A percentile compares a stretch with the other conserved stretches of the same genome.
These are phyloP conservation scores for Suillus clintonianus DNA, from an alignment of 768 basidiomycete genomes.

Conservation along the genomic window DNA sequence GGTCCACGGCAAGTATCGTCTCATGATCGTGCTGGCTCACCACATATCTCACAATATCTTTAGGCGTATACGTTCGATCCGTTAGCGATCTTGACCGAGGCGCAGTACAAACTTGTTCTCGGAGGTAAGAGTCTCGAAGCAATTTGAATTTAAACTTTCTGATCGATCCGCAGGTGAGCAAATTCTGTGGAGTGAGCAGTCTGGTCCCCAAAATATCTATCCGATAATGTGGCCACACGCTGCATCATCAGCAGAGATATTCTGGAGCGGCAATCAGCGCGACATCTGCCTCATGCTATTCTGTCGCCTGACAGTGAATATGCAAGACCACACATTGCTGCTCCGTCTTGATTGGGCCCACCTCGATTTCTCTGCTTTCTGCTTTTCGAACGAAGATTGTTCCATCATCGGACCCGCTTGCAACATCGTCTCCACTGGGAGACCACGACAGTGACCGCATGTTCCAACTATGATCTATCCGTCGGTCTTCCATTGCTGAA, in stretches of 20 bases:
- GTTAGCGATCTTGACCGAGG: constrained; percentile 48
- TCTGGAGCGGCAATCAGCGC: constrained; percentile 62
- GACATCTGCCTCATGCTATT: too few species aligned
- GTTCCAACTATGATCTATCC: too few species aligned
- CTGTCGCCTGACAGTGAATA: too few species aligned
- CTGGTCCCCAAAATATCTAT: constrained; percentile 68
- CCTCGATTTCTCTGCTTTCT: too few species aligned
- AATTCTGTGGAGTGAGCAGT: constrained; percentile 75
- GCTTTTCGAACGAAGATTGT: too few species aligned
- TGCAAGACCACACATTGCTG: too few species aligned
- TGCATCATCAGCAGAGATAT: constrained; percentile 71
- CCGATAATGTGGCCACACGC: constrained; percentile 72
- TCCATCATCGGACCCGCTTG: too few species aligned
- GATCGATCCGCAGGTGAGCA: constrained; percentile 48
- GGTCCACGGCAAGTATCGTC: constrained; percentile 69
- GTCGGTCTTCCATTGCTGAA: too few species aligned
- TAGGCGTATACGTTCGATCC: constrained; percentile 75
- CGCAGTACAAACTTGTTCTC: constrained; percentile 56
- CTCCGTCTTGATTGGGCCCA: too few species aligned
- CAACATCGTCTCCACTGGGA: too few species aligned
- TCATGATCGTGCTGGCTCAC: not conserved
- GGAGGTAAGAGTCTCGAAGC: constrained; percentile 50
- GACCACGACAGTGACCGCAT: too few species aligned
- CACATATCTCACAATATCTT: constrained; percentile 22
- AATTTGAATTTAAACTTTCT: not conserved